A percentile compares a stretch with the other conserved stretches of the same genome.
These are phyloP conservation scores for Debaryomyces sp. DNA, from an alignment of 1,139 yeast species.

Conservation along the genomic window DNA sequence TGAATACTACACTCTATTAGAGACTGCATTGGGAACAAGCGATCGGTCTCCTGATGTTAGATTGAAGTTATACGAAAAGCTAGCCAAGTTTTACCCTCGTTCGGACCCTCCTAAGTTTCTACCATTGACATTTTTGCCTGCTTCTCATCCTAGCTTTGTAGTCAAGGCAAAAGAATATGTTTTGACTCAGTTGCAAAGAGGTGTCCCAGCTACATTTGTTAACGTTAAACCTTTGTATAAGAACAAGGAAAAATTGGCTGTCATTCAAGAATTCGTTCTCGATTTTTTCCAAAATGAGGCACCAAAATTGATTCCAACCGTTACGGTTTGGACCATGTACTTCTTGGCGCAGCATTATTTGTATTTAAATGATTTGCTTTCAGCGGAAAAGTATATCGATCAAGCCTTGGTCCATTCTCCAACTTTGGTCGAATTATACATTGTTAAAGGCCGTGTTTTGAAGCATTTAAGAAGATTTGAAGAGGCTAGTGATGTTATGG, in stretches of 20 bases:
- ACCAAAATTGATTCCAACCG: slow-evolving; percentile 47
- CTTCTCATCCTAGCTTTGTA: slow-evolving; percentile 49
- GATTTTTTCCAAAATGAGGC: slow-evolving; percentile 43
- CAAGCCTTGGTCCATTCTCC: slow-evolving; percentile 75
- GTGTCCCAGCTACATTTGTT: slow-evolving; percentile 90
- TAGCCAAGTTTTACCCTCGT: slow-evolving; percentile 73
- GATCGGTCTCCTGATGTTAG: slow-evolving; percentile 40
- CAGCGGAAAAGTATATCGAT: slow-evolving; percentile 61
- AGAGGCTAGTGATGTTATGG: slow-evolving; percentile 68
- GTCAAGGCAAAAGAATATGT: slow-evolving; percentile 55
- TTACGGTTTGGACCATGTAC: slow-evolving; percentile 74
- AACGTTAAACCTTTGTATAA: slow-evolving; percentile 80
- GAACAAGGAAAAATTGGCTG: slow-evolving; percentile 45
- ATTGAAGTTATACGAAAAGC: slow-evolving; percentile 60
- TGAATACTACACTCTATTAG: slow-evolving; percentile 66
- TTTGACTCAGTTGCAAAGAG: slow-evolving; percentile 63
- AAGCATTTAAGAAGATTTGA: slow-evolving; percentile 67
- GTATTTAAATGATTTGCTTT: slow-evolving; percentile 49
- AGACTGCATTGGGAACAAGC: slow-evolving; percentile 56
- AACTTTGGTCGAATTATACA: slow-evolving; percentile 78
- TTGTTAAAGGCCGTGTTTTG: slow-evolving; percentile 77
- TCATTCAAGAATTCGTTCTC: slow-evolving; percentile 57
- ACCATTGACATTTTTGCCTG: slow-evolving; percentile 74
- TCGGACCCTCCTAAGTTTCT: slow-evolving; percentile 80
- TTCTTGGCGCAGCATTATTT: slow-evolving; percentile 83